These are phyloP conservation scores for Pilaira anomala DNA, from an alignment of 192 early-diverging fungal species.

Conservation along the genomic window DNA sequence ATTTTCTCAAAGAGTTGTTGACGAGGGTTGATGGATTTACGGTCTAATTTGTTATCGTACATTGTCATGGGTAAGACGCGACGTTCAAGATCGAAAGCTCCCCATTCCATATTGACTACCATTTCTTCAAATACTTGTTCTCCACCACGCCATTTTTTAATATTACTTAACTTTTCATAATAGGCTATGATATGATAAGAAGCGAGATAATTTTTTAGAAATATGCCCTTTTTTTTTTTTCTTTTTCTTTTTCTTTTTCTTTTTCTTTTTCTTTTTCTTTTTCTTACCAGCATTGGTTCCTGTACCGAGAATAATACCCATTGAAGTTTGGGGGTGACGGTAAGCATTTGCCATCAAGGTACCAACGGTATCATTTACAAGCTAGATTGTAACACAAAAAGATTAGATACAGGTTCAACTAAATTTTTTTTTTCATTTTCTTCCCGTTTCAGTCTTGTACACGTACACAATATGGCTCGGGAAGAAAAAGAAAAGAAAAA, in stretches of 20 bases:
- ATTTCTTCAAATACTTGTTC: constrained; percentile 50
- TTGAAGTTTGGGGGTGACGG: constrained; percentile 69
- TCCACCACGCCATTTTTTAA: constrained; percentile 41
- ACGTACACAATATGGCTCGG: background rate
- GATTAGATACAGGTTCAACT: background rate
- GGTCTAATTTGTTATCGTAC: constrained; percentile 82
- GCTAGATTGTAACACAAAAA: constrained; percentile 15
- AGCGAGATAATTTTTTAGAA: background rate
- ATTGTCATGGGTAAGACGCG: constrained; percentile 76
- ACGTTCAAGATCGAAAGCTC: constrained; percentile 80
- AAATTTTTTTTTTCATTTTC: background rate
- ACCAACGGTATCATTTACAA: constrained; percentile 98
- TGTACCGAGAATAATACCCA: constrained; percentile 93
- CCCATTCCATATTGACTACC: constrained; percentile 96
- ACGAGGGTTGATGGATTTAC: constrained; percentile 78
- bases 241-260: constrained; percentile 1
- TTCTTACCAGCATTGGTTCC: constrained; percentile 69
- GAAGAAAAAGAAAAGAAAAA: background rate
- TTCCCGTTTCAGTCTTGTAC: too few relatives aligned
- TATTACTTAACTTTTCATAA: constrained; percentile 55
- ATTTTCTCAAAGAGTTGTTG: constrained; percentile 90
- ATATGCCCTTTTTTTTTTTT: background rate
- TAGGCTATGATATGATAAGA: too few relatives aligned
- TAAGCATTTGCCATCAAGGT: constrained; percentile 87
- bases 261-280: too few relatives aligned